A percentile compares a stretch with the other conserved stretches of the same genome.
Evolutionary conservation across 345 rosid genomes (phyloP).

Genomic region (Pseudoturritis turrita): DNA sequence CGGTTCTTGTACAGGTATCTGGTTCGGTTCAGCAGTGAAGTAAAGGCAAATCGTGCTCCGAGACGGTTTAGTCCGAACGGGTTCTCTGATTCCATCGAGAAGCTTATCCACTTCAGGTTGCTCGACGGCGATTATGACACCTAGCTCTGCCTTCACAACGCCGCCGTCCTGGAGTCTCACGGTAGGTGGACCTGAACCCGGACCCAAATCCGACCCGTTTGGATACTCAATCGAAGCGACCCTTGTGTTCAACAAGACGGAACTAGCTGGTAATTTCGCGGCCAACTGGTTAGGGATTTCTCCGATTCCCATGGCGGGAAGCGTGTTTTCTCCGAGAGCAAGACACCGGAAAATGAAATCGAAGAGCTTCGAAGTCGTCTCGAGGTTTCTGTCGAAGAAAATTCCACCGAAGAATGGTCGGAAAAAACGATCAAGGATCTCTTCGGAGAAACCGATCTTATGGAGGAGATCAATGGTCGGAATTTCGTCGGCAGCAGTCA

Average conservation of each 20-base stretch:
- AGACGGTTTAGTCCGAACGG: constrained; percentile 35
- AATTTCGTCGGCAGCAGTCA: constrained; percentile 49
- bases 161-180: constrained; percentile 58
- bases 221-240: constrained; percentile 51
- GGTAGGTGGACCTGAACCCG: constrained; percentile 24
- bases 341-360: constrained; percentile 85
- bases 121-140: constrained; percentile 81
- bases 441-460: constrained; percentile 63
- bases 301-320: constrained; percentile 77
- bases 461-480: constrained; percentile 48
- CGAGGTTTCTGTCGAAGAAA: constrained; percentile 74
- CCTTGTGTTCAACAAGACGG: constrained; percentile 46
- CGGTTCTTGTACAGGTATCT: constrained; percentile 65
- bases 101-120: constrained; percentile 61
- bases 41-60: constrained; percentile 79
- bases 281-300: constrained; percentile 73
- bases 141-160: constrained; percentile 46
- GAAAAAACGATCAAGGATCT: constrained; percentile 56
- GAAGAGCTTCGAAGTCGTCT: constrained; percentile 78
- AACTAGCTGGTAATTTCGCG: constrained; percentile 44
- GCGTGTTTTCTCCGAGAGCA: constrained; percentile 83
- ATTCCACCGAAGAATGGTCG: constrained; percentile 90
- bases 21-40: constrained; percentile 48
- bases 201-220: constrained; percentile 18
- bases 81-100: constrained; percentile 39